Percentiles rank a stretch among this genome's conserved stretches.
Conservation (phyloP, 2,329 filamentous ascomycete species). For the Cercospora sesami region DNA sequence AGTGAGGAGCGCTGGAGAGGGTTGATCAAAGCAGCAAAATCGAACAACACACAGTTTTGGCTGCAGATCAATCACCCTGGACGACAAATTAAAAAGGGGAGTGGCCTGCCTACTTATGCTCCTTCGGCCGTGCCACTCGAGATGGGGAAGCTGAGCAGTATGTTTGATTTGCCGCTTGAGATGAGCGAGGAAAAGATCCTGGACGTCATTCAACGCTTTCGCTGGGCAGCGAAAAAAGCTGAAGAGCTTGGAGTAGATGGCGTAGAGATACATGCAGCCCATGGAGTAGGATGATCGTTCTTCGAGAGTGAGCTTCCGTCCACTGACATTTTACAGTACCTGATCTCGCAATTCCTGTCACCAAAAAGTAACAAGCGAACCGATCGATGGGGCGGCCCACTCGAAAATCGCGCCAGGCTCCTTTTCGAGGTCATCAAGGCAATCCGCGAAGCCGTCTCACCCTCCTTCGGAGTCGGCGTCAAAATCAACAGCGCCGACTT, state of each 20-base stretch:
- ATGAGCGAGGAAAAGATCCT: slow-evolving; percentile 20
- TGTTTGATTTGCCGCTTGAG: slow-evolving; percentile 17
- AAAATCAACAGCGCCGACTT: slow-evolving; percentile 26
- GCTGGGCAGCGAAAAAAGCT: slow-evolving; percentile 37
- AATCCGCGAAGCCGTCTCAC: slow-evolving; percentile 17
- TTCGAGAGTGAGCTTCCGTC: not conserved
- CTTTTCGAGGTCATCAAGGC: slow-evolving; percentile 40
- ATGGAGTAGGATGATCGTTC: slow-evolving; percentile 29
- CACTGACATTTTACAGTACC: slow-evolving; percentile 28
- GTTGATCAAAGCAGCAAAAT: slow-evolving; percentile 8
- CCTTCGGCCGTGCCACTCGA: slow-evolving; percentile 17
- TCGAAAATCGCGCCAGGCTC: slow-evolving; percentile 41
- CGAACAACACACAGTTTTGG: slow-evolving; percentile 16
- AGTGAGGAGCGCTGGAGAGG: slow-evolving; percentile 7
- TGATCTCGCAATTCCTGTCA: slow-evolving; percentile 42
- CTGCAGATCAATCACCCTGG: slow-evolving; percentile 27
- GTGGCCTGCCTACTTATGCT: slow-evolving; percentile 15
- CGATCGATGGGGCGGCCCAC: slow-evolving; percentile 43
- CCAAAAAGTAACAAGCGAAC: slow-evolving; percentile 42
- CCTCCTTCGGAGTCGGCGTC: slow-evolving; percentile 20
- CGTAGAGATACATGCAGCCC: slow-evolving; percentile 34
- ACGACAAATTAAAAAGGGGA: slow-evolving; percentile 19
- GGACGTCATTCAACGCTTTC: slow-evolving; percentile 19
- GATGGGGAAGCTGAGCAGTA: slow-evolving; percentile 15
- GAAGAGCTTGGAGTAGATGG: slow-evolving; percentile 30